A percentile compares a stretch with the other conserved stretches of the same genome.
Conservation (phyloP, 371 early-diverging fungal genomes). For the Mortierella sp. region DNA sequence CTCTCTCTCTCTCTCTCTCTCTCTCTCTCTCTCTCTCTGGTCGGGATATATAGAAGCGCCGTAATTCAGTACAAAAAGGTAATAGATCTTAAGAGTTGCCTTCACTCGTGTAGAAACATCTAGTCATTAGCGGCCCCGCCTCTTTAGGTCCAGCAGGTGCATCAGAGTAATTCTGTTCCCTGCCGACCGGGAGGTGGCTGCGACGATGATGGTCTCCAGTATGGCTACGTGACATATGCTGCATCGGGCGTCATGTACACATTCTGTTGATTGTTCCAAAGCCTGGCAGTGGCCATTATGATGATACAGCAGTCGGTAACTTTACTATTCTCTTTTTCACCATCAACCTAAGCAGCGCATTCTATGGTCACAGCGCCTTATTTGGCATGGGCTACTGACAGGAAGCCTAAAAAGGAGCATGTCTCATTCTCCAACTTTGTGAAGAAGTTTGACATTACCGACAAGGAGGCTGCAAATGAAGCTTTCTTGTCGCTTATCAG, state of each 20-base stretch:
- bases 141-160: slow-evolving; percentile 21
- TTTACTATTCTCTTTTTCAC: slow-evolving; percentile 6
- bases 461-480: slow-evolving; percentile 13
- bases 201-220: slow-evolving; percentile 24
- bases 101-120: too few relatives aligned
- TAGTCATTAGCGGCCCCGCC: slow-evolving; percentile 19
- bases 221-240: slow-evolving; percentile 22
- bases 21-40: too few relatives aligned
- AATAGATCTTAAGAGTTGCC: too few relatives aligned
- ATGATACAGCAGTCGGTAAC: slow-evolving; percentile 8
- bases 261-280: slow-evolving; percentile 15
- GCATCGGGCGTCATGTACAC: slow-evolving; percentile 21
- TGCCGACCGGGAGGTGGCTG: slow-evolving; percentile 25
- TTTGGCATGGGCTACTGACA: slow-evolving; percentile 14
- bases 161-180: slow-evolving; percentile 24
- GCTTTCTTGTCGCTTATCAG: too few relatives aligned
- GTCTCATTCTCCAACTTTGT: slow-evolving; percentile 22
- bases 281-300: not conserved
- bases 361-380: not conserved
- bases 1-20: too few relatives aligned
- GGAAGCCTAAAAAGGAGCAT: slow-evolving; percentile 16
- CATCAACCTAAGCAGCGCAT: too few relatives aligned
- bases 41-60: too few relatives aligned
- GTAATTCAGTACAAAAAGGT: too few relatives aligned
- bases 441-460: slow-evolving; percentile 8